A percentile compares a stretch with the other conserved stretches of the same genome.
Conservation (phyloP, 2,329 filamentous ascomycete species). For the Fusarium dlaminii region DNA sequence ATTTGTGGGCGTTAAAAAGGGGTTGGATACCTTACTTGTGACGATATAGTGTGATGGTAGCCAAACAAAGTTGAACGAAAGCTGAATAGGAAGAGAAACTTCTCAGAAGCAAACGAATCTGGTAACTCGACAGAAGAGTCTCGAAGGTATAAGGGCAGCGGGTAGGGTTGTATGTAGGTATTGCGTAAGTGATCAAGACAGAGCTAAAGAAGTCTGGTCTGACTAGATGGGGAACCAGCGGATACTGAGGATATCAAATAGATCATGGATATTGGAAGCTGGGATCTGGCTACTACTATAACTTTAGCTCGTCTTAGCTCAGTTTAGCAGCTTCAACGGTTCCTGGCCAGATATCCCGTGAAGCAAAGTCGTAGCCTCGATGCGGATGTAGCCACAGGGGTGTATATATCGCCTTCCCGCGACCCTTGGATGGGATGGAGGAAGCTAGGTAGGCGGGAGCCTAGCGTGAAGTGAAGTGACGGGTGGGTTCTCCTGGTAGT, state of each 20-base stretch:
- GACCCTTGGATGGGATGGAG: slow-evolving; percentile 10
- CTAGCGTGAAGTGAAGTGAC: slow-evolving; percentile 10
- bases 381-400: slow-evolving; percentile 12
- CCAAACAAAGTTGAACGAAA: neutral
- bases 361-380: slow-evolving; percentile 9
- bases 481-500: neutral
- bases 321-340: slow-evolving; percentile 23
- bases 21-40: neutral
- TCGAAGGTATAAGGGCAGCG: neutral
- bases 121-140: slow-evolving; percentile 3
- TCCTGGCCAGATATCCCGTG: slow-evolving; percentile 18
- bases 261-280: slow-evolving; percentile 17
- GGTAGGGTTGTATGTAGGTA: slow-evolving; percentile 11
- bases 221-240: slow-evolving; percentile 9
- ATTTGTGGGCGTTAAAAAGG: slow-evolving; percentile 14
- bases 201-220: slow-evolving; percentile 3
- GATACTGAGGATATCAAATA: slow-evolving; percentile 5
- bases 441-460: slow-evolving; percentile 13
- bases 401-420: slow-evolving; percentile 16
- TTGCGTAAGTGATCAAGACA: neutral
- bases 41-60: neutral
- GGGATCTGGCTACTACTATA: slow-evolving; percentile 1
- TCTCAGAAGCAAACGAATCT: slow-evolving; percentile 3
- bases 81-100: neutral
- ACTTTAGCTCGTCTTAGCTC: slow-evolving; percentile 10